Evolutionary conservation across 2,329 filamentous ascomycete genomes (phyloP), one percentile per base, ranked within the genome.

Genomic region (Xylariaceae sp.): DNA sequence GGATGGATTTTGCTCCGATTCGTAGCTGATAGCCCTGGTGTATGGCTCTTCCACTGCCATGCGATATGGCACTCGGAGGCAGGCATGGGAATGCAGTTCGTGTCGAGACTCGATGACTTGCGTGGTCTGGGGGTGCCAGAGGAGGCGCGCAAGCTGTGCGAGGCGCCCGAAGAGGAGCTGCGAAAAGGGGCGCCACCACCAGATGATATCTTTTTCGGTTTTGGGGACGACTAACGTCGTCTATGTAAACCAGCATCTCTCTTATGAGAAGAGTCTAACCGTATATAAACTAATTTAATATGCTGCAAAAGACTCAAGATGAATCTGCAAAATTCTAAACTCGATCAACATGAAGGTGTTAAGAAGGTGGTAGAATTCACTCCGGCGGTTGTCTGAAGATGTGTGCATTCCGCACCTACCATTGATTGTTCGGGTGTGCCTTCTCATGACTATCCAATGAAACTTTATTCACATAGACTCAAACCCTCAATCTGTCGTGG

Each of bases 1-100:
- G 80, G 80, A 11, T 82, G 78, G 78, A 71, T 74, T 2, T 66
- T 82, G 53, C 65, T 82, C 7, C 72, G 80, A 11, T 76, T 82
- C 52, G 69, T 79, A 18, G 75, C 77, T 1, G 79, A 82, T 61
- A 81, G 81, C 61, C 77, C 79, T 1, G 80, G 80, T 9, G 71
- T 76, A 3, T 76, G 74, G 74, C 65, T 73, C 5, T 72, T 76
- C 47, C 74, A 76, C 62, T 76, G 74, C 65, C 74, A 76, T 60
- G 73, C 75, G 58, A 58, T 72, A 9, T 76, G 73, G 73, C 73
- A 76, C 62, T 71, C 70, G 13, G 71, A 73, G 58, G 72, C 70
- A 3, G 73, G 74, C 23, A 75, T 75, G 74, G 73, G 65, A 1
- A 70, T 76, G 73, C 72, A 73, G 55, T 72, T 76, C 58, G 65